Conservation (phyloP, 2,329 filamentous ascomycete genomes). For the Ceratocystis cubensis region DNA sequence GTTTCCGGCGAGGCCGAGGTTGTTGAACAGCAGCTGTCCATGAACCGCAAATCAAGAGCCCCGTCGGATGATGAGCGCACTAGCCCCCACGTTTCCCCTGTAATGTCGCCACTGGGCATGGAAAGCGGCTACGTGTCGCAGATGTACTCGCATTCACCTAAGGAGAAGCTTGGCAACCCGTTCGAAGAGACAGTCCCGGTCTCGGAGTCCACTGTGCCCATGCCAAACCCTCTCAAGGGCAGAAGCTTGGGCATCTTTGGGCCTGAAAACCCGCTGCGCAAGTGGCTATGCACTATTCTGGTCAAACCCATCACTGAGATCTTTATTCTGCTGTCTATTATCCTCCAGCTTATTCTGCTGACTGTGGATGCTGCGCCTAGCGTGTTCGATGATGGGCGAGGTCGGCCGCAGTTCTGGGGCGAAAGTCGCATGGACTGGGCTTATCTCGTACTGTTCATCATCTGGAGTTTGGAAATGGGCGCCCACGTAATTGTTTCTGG, state of each 20-base stretch:
- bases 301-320: slow-evolving; percentile 82
- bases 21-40: slow-evolving; percentile 57
- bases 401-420: slow-evolving; percentile 54
- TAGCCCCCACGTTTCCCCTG: slow-evolving; percentile 24
- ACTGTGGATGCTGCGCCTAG: slow-evolving; percentile 67
- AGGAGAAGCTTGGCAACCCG: slow-evolving; percentile 18
- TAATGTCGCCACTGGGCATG: slow-evolving; percentile 27
- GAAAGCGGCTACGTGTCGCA: slow-evolving; percentile 44
- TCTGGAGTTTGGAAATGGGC: slow-evolving; percentile 79
- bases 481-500: slow-evolving; percentile 86
- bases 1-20: slow-evolving; percentile 85
- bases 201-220: slow-evolving; percentile 19
- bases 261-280: slow-evolving; percentile 61
- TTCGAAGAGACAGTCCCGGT: slow-evolving; percentile 22
- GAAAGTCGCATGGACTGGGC: slow-evolving; percentile 60
- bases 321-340: slow-evolving; percentile 70
- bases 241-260: slow-evolving; percentile 76
- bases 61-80: slow-evolving; percentile 41
- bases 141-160: slow-evolving; percentile 22
- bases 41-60: slow-evolving; percentile 47
- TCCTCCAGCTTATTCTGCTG: slow-evolving; percentile 78
- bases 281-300: slow-evolving; percentile 66
- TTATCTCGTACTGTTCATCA: slow-evolving; percentile 67
- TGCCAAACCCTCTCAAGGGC: slow-evolving; percentile 66
- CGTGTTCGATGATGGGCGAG: slow-evolving; percentile 52